phyloP scores from a whole-genome alignment of 495 filamentous ascomycete species.

The Cenococcum geophilum region DNA sequence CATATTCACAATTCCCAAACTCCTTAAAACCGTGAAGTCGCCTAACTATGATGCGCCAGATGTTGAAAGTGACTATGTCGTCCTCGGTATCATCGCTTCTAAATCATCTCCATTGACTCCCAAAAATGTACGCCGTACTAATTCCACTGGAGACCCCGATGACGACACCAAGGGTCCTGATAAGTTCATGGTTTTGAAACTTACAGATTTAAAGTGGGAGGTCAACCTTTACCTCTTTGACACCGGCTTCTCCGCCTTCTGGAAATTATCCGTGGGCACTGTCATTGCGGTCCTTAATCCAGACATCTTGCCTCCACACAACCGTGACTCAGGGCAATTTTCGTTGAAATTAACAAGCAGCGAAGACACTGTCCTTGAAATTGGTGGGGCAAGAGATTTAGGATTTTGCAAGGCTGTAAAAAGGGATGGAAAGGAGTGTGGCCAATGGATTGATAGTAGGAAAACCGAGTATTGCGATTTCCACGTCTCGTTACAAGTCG shows the following conservation, averaged over 20 bases:
- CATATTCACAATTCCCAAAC: slow-evolving; percentile 69
- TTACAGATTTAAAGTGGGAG: slow-evolving; percentile 87
- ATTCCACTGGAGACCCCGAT: slow-evolving; percentile 46
- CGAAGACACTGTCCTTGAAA: slow-evolving; percentile 81
- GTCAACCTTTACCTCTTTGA: slow-evolving; percentile 90
- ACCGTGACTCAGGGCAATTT: slow-evolving; percentile 72
- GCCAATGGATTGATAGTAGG: slow-evolving; percentile 75
- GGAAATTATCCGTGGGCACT: slow-evolving; percentile 79
- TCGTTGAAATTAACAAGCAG: slow-evolving; percentile 74
- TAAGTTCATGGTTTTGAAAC: slow-evolving; percentile 85
- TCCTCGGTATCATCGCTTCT: slow-evolving; percentile 77
- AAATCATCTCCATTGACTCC: slow-evolving; percentile 76
- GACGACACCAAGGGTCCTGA: slow-evolving; percentile 53
- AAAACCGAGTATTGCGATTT: slow-evolving; percentile 91
- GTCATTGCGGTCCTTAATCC: slow-evolving; percentile 94
- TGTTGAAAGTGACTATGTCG: slow-evolving; percentile 75
- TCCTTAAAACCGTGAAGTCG: slow-evolving; percentile 71
- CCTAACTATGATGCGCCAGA: slow-evolving; percentile 83
- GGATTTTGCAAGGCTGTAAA: slow-evolving; percentile 80
- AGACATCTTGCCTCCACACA: slow-evolving; percentile 76
- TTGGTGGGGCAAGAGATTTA: slow-evolving; percentile 79
- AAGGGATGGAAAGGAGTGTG: slow-evolving; percentile 76
- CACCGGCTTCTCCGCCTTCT: slow-evolving; percentile 81
- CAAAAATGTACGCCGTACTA: slow-evolving; percentile 46
- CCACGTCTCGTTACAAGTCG: slow-evolving; percentile 73